Base-by-base conservation (phyloP, 768 basidiomycete genomes). In the Aureoboletus auriporus region DNA sequence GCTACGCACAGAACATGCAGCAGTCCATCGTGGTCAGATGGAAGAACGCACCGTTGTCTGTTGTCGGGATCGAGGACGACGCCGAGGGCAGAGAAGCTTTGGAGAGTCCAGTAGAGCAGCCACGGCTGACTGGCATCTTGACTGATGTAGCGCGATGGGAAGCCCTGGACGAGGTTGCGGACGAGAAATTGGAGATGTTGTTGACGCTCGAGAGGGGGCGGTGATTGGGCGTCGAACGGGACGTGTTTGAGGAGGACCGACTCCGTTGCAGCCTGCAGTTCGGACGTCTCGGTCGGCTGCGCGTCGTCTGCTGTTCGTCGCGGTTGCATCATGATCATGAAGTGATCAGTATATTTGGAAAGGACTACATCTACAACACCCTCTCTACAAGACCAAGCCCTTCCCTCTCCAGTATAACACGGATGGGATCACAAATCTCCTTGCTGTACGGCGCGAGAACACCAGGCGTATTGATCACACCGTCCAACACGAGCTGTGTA, bases 51-150 rank as follows among this genome's bases (percentile, higher is more conserved):
- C 92, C 80, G 74, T 54, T 89, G 82, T 64, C 84, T 88, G 58
- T 80, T 92, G 16, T 70, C 75, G 2, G 84, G 82, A 72, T 94
- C 93, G 42, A 95, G 58, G 2, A 72, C 84, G 7, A 90, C 83
- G 42, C 92, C 89, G 38, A 95, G 62, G 3, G 83, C 62, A 57
- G 87, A 85, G 58, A 96, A 86, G 12, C 84, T 75, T 58, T 99
- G 93, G 9, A 94, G 63, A 0, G 83, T 84, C 94, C 96, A 98
- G 69, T 89, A 97, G 50, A 97, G 64, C 27, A 97, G 71, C 96
- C 96, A 98, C 0, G 96, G 89, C 58, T 95, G 86, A 56, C 90
- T 93, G 0, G 95, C 94, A 63, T 98, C 96, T 59, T 97, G 87
- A 39, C 82, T 83, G 16, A 73, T 76, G 63, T 91, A 98, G 47